phyloP scores from a whole-genome alignment of 2,329 filamentous ascomycete genomes.

The Metarhizium rileyi region DNA sequence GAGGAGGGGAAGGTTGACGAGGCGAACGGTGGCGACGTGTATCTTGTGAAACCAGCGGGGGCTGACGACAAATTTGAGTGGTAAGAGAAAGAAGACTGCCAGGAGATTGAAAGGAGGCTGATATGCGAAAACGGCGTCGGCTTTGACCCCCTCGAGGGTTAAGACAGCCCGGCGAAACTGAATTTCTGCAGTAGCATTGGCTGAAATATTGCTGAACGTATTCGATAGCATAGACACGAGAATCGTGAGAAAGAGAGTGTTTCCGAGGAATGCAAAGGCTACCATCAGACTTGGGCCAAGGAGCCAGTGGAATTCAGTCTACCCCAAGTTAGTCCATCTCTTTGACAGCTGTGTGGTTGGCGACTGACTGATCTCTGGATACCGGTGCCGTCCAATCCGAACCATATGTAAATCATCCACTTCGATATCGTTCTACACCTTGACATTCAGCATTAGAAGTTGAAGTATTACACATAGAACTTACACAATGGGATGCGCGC shows the following conservation, averaged over 20 bases:
- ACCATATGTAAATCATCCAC: constrained; percentile 94
- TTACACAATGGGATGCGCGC: constrained; percentile 47
- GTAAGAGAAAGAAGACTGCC: constrained; percentile 63
- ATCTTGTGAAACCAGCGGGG: constrained; percentile 86
- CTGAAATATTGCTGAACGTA: constrained; percentile 69
- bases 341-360: not conserved
- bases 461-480: constrained; percentile 11
- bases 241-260: constrained; percentile 82
- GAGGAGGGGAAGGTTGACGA: constrained; percentile 66
- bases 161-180: constrained; percentile 73
- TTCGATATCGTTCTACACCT: constrained; percentile 57
- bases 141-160: constrained; percentile 78
- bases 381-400: constrained; percentile 67
- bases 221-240: constrained; percentile 80
- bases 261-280: constrained; percentile 75
- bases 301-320: constrained; percentile 67
- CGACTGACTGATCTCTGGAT: constrained; percentile 44
- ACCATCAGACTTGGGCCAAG: constrained; percentile 74
- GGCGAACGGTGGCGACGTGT: constrained; percentile 65
- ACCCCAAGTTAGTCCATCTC: not conserved
- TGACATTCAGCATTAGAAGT: not conserved
- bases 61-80: constrained; percentile 68
- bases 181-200: constrained; percentile 72
- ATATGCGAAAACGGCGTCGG: constrained; percentile 74
- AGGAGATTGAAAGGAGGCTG: constrained; percentile 77